These are phyloP conservation scores for Alternaria sp. DNA, from an alignment of 2,329 filamentous ascomycete species.

Conservation along the genomic window DNA sequence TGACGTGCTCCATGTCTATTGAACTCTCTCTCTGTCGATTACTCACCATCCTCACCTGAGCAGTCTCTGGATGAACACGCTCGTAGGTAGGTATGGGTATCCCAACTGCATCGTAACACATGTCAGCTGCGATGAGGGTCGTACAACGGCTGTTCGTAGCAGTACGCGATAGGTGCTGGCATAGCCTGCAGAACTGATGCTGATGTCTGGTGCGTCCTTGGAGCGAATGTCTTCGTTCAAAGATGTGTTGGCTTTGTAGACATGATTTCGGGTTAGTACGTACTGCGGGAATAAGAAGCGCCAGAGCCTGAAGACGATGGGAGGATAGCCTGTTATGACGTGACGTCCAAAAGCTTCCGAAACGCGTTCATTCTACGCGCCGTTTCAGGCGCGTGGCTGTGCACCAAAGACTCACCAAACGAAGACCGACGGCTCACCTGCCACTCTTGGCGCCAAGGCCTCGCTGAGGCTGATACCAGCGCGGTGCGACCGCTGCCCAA, in stretches of 20 bases:
- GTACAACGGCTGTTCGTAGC: neutral
- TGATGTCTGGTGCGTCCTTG: neutral
- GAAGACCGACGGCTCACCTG: neutral
- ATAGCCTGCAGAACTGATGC: neutral
- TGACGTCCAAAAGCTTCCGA: neutral
- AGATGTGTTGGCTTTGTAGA: neutral
- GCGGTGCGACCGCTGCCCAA: slow-evolving; percentile 6
- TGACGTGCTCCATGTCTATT: neutral
- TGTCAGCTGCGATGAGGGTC: neutral
- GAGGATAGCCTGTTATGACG: neutral
- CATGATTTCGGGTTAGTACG: neutral
- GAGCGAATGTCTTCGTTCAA: neutral
- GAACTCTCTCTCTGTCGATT: neutral
- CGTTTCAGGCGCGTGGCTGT: slow-evolving; percentile 10
- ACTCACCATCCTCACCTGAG: neutral
- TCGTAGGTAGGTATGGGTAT: neutral
- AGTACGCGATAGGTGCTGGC: neutral
- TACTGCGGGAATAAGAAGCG: neutral
- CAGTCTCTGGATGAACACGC: neutral
- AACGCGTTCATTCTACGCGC: neutral
- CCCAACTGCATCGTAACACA: neutral
- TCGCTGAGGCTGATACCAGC: neutral
- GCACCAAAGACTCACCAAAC: neutral
- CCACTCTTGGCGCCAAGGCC: slow-evolving; percentile 3
- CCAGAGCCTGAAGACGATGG: neutral